phyloP scores from a whole-genome alignment of 83 land plant species.

The Thuja plicata region DNA sequence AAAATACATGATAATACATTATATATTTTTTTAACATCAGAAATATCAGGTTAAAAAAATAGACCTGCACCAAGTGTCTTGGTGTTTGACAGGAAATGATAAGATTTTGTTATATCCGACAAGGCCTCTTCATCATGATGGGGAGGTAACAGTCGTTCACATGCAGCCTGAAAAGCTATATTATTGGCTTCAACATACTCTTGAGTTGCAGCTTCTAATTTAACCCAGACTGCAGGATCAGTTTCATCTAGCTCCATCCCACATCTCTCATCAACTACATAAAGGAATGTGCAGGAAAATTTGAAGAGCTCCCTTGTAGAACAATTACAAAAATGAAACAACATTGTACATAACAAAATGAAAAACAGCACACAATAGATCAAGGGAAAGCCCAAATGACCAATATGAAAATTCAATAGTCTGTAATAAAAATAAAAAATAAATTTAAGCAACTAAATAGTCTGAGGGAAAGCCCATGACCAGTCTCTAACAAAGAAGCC shows the following conservation, averaged over 20 bases:
- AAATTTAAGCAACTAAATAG: neutral
- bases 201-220: constrained; percentile 89
- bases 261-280: constrained; percentile 94
- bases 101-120: constrained; percentile 50
- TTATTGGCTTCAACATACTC: constrained; percentile 72
- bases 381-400: neutral
- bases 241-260: constrained; percentile 99
- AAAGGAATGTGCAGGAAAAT: neutral
- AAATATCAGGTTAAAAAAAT: neutral
- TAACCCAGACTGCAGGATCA: constrained; percentile 89
- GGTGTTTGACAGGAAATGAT: constrained; percentile 19
- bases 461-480: neutral
- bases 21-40: neutral
- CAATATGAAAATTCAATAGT: neutral
- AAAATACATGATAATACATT: neutral
- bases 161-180: constrained; percentile 60
- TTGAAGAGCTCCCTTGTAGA: neutral
- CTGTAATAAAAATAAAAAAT: neutral
- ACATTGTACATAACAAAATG: neutral
- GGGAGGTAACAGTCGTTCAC: constrained; percentile 65
- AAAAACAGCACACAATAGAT: neutral
- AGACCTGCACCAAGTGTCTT: constrained; percentile 40
- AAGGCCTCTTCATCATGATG: constrained; percentile 69
- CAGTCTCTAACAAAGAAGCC: neutral
- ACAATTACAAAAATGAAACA: neutral